Evolutionary conservation across 2,329 filamentous ascomycete genomes (phyloP).

Genomic region (Thermoascus crustaceus): DNA sequence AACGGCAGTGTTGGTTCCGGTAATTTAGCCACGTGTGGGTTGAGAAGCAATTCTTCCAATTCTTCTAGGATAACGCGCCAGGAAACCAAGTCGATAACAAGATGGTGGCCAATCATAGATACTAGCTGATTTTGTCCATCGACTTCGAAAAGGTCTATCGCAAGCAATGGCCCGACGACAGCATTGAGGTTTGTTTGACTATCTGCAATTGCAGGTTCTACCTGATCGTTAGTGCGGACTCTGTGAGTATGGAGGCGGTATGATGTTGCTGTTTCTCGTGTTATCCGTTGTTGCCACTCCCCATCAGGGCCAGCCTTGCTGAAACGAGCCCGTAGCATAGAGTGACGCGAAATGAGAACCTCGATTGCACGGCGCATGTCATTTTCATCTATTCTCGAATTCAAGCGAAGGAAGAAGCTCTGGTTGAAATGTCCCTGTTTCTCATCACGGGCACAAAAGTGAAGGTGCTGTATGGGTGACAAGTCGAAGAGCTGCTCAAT

Average conservation of each 20-base stretch:
- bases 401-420: slow-evolving; percentile 27
- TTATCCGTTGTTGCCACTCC: slow-evolving; percentile 22
- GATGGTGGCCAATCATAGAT: slow-evolving; percentile 30
- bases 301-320: slow-evolving; percentile 11
- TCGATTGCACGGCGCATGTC: slow-evolving; percentile 22
- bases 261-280: slow-evolving; percentile 19
- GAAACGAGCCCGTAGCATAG: slow-evolving; percentile 31
- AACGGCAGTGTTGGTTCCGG: slow-evolving; percentile 26
- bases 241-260: slow-evolving; percentile 19
- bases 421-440: slow-evolving; percentile 32
- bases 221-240: slow-evolving; percentile 11
- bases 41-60: slow-evolving; percentile 28
- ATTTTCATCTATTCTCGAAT: slow-evolving; percentile 15
- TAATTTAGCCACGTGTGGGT: slow-evolving; percentile 15
- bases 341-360: slow-evolving; percentile 25
- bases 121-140: slow-evolving; percentile 21
- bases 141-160: slow-evolving; percentile 34
- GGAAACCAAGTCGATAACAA: slow-evolving; percentile 34
- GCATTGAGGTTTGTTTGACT: slow-evolving; percentile 28
- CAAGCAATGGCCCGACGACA: slow-evolving; percentile 32
- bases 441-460: slow-evolving; percentile 27
- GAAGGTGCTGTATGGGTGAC: slow-evolving; percentile 32
- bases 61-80: slow-evolving; percentile 34
- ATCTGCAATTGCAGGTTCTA: slow-evolving; percentile 18
- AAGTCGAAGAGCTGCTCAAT: slow-evolving; percentile 24